Evolutionary conservation across 2,329 filamentous ascomycete genomes (phyloP), one percentile per base, ranked within the genome.

Genomic region (Talaromyces marneffei): DNA sequence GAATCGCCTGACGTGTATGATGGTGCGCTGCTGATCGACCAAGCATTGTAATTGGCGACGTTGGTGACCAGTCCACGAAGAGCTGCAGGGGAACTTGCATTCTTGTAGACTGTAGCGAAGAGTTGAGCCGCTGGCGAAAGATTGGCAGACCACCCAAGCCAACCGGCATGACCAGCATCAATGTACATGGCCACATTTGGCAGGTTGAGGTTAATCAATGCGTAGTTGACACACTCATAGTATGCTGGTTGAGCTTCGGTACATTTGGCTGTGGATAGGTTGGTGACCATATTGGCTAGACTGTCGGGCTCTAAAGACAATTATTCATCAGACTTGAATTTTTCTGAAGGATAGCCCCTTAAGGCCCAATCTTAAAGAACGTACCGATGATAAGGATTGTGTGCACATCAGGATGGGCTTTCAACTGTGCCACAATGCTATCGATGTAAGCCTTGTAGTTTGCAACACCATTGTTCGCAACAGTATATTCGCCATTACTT

Each of bases 141-240:
- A 74, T 87, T 87, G 63, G 82, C 84, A 18, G 80, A 71, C 84
- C 84, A 87, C 67, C 85, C 85, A 46, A 87, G 78, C 85, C 85
- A 87, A 63, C 85, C 84, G 27, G 81, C 84, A 71, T 87, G 85
- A 37, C 72, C 85, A 8, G 83, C 85, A 66, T 87, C 85, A 20
- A 87, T 71, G 71, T 87, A 87, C 82, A 85, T 84, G 64, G 82
- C 76, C 27, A 87, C 85, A 69, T 87, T 87, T 63, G 79, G 75
- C 31, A 87, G 76, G 73, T 86, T 84, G 65, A 87, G 76, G 52
- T 77, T 76, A 64, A 77, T 75, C 55, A 86, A 69, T 1, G 84
- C 84, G 68, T 87, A 87, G 37, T 80, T 77, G 35, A 82, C 78
- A 63, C 82, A 78, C 27, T 82, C 79, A 65, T 80, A 78, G 75